These are phyloP conservation scores for Aspergillus pseudoviridinutans DNA, from an alignment of 2,329 filamentous ascomycete genomes.

Conservation along the genomic window DNA sequence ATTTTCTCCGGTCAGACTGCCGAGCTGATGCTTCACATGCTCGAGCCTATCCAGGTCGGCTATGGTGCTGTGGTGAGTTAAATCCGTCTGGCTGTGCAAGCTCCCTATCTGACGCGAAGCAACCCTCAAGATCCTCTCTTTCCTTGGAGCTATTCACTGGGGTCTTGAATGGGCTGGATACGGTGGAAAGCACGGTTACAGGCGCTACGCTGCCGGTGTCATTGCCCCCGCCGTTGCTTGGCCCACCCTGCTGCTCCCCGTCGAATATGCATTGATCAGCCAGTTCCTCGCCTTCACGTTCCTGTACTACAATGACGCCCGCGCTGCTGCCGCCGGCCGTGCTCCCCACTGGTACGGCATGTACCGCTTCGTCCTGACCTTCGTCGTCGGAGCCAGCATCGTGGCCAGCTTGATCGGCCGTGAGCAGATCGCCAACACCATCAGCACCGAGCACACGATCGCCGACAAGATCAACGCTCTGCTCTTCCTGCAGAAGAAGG, in stretches of 20 bases:
- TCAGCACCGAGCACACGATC: conserved; percentile 35
- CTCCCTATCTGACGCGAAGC: conserved; percentile 2
- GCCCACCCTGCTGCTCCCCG: conserved; percentile 80
- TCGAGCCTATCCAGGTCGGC: conserved; percentile 85
- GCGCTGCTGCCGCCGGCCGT: conserved; percentile 70
- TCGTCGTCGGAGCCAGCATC: conserved; percentile 79
- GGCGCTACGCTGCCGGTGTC: conserved; percentile 80
- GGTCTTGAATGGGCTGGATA: conserved; percentile 78
- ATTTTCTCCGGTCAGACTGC: conserved; percentile 69
- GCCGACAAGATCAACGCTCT: conserved; percentile 52
- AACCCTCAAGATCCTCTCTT: conserved; percentile 70
- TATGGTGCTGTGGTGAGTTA: conserved; percentile 75
- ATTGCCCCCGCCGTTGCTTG: conserved; percentile 76
- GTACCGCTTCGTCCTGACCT: conserved; percentile 90
- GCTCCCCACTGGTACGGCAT: conserved; percentile 79
- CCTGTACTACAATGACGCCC: conserved; percentile 79
- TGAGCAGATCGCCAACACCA: conserved; percentile 61
- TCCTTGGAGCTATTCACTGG: conserved; percentile 92
- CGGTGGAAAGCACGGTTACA: conserved; percentile 64
- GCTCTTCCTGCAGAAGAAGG: conserved; percentile 45
- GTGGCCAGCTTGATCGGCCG: conserved; percentile 76
- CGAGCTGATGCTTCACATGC: conserved; percentile 64
- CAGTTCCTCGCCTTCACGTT: conserved; percentile 83
- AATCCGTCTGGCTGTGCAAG: neutral
- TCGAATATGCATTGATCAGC: conserved; percentile 78